Percentiles rank a stretch among this genome's conserved stretches.
Conservation (phyloP, 805 yeast genomes). For the Danielia reshetovae region DNA sequence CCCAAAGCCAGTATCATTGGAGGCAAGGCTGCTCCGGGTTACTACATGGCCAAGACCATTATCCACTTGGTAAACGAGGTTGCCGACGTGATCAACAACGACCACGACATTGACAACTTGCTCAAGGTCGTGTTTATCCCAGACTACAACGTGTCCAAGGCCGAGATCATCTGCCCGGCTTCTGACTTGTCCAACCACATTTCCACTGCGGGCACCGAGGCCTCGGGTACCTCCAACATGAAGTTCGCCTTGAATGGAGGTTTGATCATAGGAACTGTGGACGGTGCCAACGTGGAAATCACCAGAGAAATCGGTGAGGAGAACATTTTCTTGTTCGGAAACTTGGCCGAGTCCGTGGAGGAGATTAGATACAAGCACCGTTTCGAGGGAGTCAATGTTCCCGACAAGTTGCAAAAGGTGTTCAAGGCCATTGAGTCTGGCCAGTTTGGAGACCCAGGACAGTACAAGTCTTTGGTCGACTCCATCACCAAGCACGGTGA, state of each 20-base stretch:
- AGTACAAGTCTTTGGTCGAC: conserved; percentile 65
- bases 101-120: conserved; percentile 66
- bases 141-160: conserved; percentile 91
- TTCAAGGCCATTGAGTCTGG: conserved; percentile 66
- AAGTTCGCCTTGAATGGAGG: conserved; percentile 94
- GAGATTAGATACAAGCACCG: conserved; percentile 74
- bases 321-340: conserved; percentile 88
- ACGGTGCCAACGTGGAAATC: conserved; percentile 94
- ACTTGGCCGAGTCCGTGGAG: conserved; percentile 85
- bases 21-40: conserved; percentile 98
- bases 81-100: conserved; percentile 74
- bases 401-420: conserved; percentile 58
- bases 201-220: conserved; percentile 96
- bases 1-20: conserved; percentile 84
- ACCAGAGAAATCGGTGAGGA: conserved; percentile 93
- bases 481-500: conserved; percentile 74
- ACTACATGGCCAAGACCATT: conserved; percentile 88
- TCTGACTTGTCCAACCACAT: conserved; percentile 90
- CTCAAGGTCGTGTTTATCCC: conserved; percentile 86
- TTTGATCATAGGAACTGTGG: conserved; percentile 89
- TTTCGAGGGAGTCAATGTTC: conserved; percentile 54
- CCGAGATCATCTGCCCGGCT: conserved; percentile 86
- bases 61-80: conserved; percentile 83
- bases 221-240: conserved; percentile 95
- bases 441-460: conserved; percentile 64